Percentiles rank a stretch among this genome's conserved stretches.
Conservation (phyloP, 2,329 filamentous ascomycete genomes). For the Ophioceras dolichostomum region DNA sequence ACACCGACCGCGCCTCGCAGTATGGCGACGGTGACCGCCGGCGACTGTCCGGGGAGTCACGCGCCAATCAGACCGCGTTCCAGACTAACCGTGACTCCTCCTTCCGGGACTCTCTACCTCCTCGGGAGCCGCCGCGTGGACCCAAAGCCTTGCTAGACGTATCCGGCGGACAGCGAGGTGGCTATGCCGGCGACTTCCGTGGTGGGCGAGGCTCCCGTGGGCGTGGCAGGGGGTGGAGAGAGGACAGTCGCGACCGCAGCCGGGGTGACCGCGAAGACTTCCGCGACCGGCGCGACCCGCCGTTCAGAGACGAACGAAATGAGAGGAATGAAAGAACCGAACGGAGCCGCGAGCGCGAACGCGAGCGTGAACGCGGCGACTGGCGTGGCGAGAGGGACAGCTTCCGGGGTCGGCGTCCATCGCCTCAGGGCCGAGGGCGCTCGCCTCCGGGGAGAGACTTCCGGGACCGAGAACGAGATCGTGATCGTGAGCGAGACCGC, state of each 20-base stretch:
- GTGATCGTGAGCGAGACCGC: constrained; percentile 23
- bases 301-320: constrained; percentile 46
- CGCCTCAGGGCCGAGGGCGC: constrained; percentile 44
- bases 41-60: constrained; percentile 48
- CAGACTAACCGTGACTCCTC: constrained; percentile 46
- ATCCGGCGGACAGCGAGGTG: constrained; percentile 55
- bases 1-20: constrained; percentile 36
- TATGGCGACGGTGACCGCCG: constrained; percentile 57
- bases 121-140: constrained; percentile 65
- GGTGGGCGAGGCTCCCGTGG: constrained; percentile 45
- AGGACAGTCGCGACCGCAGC: constrained; percentile 49
- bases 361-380: no score
- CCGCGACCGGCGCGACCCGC: constrained; percentile 33
- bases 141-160: constrained; percentile 68
- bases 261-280: constrained; percentile 53
- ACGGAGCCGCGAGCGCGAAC: constrained; percentile 44
- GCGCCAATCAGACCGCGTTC: constrained; percentile 46
- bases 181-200: constrained; percentile 53
- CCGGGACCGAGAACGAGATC: no score
- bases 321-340: constrained; percentile 48
- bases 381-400: constrained; percentile 37
- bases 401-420: constrained; percentile 47
- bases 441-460: constrained; percentile 56
- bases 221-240: constrained; percentile 45
- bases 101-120: constrained; percentile 35